These are phyloP conservation scores for Paraconiothyrium brasiliense DNA, from an alignment of 2,329 filamentous ascomycete genomes.

Conservation along the genomic window DNA sequence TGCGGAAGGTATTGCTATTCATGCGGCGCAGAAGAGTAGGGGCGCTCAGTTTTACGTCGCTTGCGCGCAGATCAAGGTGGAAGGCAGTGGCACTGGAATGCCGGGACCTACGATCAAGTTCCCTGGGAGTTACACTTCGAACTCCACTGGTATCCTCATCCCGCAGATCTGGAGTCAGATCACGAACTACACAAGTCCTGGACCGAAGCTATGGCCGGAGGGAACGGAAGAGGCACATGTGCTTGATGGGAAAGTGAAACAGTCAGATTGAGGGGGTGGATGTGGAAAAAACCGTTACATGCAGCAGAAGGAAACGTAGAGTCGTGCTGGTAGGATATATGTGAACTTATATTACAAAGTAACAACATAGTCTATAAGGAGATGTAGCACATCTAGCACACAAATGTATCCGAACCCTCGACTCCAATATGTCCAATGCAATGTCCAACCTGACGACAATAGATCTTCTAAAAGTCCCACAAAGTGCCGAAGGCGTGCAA, in stretches of 20 bases:
- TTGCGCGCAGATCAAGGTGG: constrained; percentile 55
- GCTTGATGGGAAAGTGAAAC: constrained; percentile 13
- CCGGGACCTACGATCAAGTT: constrained; percentile 48
- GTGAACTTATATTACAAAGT: background rate
- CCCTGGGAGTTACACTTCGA: constrained; percentile 48
- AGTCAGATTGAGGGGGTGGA: background rate
- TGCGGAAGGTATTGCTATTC: constrained; percentile 50
- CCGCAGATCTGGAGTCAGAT: constrained; percentile 28
- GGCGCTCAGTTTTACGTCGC: constrained; percentile 54
- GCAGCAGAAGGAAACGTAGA: too few relatives aligned
- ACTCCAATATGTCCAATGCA: constrained; percentile 8
- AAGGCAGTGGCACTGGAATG: constrained; percentile 37
- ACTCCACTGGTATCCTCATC: constrained; percentile 46
- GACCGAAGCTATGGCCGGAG: constrained; percentile 34
- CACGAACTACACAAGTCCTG: constrained; percentile 37
- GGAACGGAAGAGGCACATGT: constrained; percentile 26
- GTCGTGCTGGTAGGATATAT: background rate
- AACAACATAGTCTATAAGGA: background rate
- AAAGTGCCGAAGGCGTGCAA: constrained; percentile 48
- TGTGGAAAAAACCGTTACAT: too few relatives aligned
- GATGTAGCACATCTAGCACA: background rate
- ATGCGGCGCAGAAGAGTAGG: constrained; percentile 33
- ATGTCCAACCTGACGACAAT: background rate
- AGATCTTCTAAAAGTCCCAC: constrained; percentile 41
- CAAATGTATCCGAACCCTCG: background rate